A percentile compares a stretch with the other conserved stretches of the same genome.
Conservation (phyloP, 306 rosid genomes). For the Glycyrrhiza uralensis region DNA sequence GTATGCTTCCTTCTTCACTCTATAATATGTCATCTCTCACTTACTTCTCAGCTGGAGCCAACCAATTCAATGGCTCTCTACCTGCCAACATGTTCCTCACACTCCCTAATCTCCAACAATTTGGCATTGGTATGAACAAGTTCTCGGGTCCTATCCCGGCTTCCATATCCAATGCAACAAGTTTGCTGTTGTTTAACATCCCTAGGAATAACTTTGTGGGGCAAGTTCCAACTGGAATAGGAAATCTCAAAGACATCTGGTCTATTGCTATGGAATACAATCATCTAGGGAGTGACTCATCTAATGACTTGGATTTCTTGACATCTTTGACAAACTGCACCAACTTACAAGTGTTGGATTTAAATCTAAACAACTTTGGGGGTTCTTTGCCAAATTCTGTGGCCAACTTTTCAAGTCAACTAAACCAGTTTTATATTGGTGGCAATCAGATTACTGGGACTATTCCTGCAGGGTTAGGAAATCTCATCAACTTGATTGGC, state of each 20-base stretch:
- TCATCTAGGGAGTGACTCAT: constrained; percentile 34
- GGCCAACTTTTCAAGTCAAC: constrained; percentile 40
- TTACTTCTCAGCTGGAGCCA: neutral
- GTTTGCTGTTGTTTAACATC: constrained; percentile 7
- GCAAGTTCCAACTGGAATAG: constrained; percentile 30
- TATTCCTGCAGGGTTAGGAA: constrained; percentile 31
- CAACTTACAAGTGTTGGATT: neutral
- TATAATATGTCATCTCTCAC: constrained; percentile 40
- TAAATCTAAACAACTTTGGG: constrained; percentile 35
- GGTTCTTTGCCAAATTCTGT: constrained; percentile 34
- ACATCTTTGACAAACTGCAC: constrained; percentile 40
- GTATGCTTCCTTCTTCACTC: constrained; percentile 36
- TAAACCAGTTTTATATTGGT: constrained; percentile 12
- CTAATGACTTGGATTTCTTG: constrained; percentile 33
- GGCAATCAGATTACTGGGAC: constrained; percentile 29
- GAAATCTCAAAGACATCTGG: constrained; percentile 8
- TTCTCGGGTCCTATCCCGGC: constrained; percentile 37
- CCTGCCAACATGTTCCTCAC: constrained; percentile 37
- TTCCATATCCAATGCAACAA: constrained; percentile 37
- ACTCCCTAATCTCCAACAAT: constrained; percentile 30
- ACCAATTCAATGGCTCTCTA: constrained; percentile 30
- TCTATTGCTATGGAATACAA: constrained; percentile 6
- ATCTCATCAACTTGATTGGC: constrained; percentile 21
- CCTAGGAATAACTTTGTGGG: constrained; percentile 28
- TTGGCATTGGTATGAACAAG: constrained; percentile 14